Base-by-base conservation (phyloP, 805 yeast species). In the Candida methanosorbosa region DNA sequence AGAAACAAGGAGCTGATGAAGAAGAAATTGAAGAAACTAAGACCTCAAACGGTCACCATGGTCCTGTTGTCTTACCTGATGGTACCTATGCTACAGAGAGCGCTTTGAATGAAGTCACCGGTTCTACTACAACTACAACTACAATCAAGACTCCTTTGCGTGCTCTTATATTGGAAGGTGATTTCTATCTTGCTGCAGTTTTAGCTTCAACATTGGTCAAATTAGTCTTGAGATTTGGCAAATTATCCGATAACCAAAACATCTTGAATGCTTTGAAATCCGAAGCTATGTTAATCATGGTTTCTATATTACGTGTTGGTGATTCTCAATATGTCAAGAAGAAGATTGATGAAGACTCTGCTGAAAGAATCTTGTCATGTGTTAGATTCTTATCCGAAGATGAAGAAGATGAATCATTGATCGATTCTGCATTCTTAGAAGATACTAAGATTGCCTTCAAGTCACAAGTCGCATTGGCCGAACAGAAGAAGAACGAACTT, bases 21-120 rank as follows among this genome's bases (percentile, higher is more conserved):
- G 62, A 55, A 4, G 31, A 23, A 55, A 25, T 29, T 13, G 37
- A 14, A 9, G 30, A 14, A 2, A 18, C 18, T 11, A 45, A 4
- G 48, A 49, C 19, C 24, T 46, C 57, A 23, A 55, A 52, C 17
- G 68, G 64, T 26, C 54, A 60, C 5, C 56, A 64, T 38, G 84
- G 84, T 30, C 97, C 97, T 16, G 79, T 81, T 39, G 80, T 92
- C 39, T 70, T 92, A 44, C 95, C 98, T n/a, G 99, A 92, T 63
- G 99, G 99, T 48, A 92, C 99, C 0, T 92, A 92, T 60, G 98
- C 98, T 20, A 84, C 96, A 28, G 98, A 92, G 61, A 75, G 77
- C 42, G 92, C 95, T 0, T 61, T 80, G 38, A 81, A 81, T 13
- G 29, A 44, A 5, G 64, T 63, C 35, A 62, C 64, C 16, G 55